Percentiles rank a stretch among this genome's conserved stretches.
Evolutionary conservation across 2,329 filamentous ascomycete genomes (phyloP).

Genomic region (Clonostachys rosea): DNA sequence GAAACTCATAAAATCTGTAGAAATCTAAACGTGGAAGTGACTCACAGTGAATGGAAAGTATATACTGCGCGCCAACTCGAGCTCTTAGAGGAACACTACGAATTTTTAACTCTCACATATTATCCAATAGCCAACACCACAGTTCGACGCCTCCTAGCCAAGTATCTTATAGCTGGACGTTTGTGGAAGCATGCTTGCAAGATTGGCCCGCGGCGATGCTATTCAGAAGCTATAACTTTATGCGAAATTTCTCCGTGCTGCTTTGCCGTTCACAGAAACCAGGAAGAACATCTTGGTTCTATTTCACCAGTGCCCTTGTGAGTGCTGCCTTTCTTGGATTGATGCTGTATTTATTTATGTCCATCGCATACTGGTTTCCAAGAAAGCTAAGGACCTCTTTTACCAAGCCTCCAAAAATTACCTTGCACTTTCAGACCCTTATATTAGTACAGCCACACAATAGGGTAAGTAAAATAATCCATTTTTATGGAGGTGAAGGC

Average conservation of each 20-base stretch:
- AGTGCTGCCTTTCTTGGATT: constrained; percentile 25
- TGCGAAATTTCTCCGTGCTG: constrained; percentile 63
- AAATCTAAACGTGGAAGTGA: too few relatives aligned
- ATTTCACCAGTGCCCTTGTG: constrained; percentile 52
- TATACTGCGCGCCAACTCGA: too few relatives aligned
- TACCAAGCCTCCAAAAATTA: constrained; percentile 41
- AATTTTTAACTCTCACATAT: too few relatives aligned
- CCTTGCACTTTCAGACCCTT: constrained; percentile 43
- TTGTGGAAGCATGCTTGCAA: too few relatives aligned
- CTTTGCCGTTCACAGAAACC: constrained; percentile 62
- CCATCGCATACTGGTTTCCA: constrained; percentile 61
- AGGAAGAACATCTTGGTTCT: constrained; percentile 67
- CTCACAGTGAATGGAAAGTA: too few relatives aligned
- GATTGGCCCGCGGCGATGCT: constrained; percentile 64
- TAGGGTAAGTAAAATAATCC: too few relatives aligned
- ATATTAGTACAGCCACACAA: constrained; percentile 9
- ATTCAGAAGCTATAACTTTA: constrained; percentile 72
- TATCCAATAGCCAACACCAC: too few relatives aligned
- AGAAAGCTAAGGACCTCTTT: constrained; percentile 40
- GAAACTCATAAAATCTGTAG: too few relatives aligned
- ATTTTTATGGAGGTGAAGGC: too few relatives aligned
- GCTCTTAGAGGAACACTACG: too few relatives aligned
- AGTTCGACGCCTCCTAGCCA: too few relatives aligned
- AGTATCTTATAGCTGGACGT: too few relatives aligned
- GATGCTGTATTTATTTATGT: constrained; percentile 58